phyloP scores from a whole-genome alignment of 495 filamentous ascomycete species.

The Tuber microsphaerosporum region DNA sequence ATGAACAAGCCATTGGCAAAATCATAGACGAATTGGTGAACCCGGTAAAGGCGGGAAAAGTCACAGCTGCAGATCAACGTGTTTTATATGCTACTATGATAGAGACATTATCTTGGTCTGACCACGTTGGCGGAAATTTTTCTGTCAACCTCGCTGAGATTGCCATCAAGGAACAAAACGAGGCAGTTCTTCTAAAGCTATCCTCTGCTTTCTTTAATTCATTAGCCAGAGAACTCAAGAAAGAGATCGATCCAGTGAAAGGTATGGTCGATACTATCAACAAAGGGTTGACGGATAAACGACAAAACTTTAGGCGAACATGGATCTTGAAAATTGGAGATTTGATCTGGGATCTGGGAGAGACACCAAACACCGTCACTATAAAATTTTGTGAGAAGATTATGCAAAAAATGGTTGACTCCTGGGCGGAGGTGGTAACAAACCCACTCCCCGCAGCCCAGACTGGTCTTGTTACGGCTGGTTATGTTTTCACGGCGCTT shows the following conservation, averaged over 20 bases:
- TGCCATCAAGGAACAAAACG: slow-evolving; percentile 75
- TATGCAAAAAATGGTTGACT: slow-evolving; percentile 59
- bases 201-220: slow-evolving; percentile 60
- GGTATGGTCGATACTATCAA: slow-evolving; percentile 60
- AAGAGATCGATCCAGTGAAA: slow-evolving; percentile 51
- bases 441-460: slow-evolving; percentile 72
- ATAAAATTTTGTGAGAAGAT: slow-evolving; percentile 55
- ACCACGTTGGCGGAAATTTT: slow-evolving; percentile 57
- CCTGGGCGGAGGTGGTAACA: slow-evolving; percentile 64
- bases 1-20: slow-evolving; percentile 53
- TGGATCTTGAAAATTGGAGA: slow-evolving; percentile 75
- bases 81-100: slow-evolving; percentile 73
- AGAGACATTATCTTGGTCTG: slow-evolving; percentile 52
- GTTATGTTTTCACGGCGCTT: slow-evolving; percentile 65
- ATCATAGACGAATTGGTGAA: slow-evolving; percentile 67
- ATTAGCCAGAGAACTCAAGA: slow-evolving; percentile 52
- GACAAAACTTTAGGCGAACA: slow-evolving; percentile 63
- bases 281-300: slow-evolving; percentile 81
- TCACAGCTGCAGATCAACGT: slow-evolving; percentile 73
- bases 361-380: slow-evolving; percentile 46
- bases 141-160: slow-evolving; percentile 57
- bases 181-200: slow-evolving; percentile 69
- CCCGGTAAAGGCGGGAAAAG: slow-evolving; percentile 72
- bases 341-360: slow-evolving; percentile 54
- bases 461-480: slow-evolving; percentile 64